These are phyloP conservation scores for Jatropha curcas DNA, from an alignment of 345 rosid genomes.

Conservation along the genomic window DNA sequence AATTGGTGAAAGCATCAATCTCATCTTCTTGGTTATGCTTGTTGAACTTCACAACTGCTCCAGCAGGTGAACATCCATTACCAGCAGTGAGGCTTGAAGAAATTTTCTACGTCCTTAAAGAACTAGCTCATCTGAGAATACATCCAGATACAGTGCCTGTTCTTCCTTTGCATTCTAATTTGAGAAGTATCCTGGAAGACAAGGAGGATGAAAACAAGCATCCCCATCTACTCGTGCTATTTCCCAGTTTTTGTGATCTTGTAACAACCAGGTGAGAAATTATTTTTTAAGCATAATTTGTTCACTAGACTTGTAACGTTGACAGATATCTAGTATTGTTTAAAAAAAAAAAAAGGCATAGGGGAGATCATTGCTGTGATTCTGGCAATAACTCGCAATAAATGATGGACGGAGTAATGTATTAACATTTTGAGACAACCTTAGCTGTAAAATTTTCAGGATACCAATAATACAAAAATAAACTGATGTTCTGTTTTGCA, in stretches of 20 bases:
- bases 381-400: background rate
- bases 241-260: conserved; percentile 85
- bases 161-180: conserved; percentile 62
- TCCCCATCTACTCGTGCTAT: conserved; percentile 79
- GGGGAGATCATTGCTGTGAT: background rate
- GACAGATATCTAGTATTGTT: background rate
- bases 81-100: conserved; percentile 86
- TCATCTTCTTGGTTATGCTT: conserved; percentile 2
- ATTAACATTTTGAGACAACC: background rate
- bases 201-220: conserved; percentile 38
- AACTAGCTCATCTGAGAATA: conserved; percentile 57
- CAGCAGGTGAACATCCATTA: conserved; percentile 65
- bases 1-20: background rate
- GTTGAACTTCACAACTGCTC: conserved; percentile 7
- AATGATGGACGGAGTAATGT: background rate
- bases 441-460: background rate
- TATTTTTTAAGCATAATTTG: background rate
- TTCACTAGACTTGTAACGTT: background rate
- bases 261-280: conserved; percentile 70
- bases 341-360: background rate
- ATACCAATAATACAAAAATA: background rate
- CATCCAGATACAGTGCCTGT: conserved; percentile 64
- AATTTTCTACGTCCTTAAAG: conserved; percentile 59
- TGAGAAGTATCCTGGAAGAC: conserved; percentile 48
- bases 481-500: background rate